Evolutionary conservation across 768 basidiomycete genomes (phyloP), one percentile per base, ranked within the genome.

Genomic region (Phylloporus arenicola): DNA sequence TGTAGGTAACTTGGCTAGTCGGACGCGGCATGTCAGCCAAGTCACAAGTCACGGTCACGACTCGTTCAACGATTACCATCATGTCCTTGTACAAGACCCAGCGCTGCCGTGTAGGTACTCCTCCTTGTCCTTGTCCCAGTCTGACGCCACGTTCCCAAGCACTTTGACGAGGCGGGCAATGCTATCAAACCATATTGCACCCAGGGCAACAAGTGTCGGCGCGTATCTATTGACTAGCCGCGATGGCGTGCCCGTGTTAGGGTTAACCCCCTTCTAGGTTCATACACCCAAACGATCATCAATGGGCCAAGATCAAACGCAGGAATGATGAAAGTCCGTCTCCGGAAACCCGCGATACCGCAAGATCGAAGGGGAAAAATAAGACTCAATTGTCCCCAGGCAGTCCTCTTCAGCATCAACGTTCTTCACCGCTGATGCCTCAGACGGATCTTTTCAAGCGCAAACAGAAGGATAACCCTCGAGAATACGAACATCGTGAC

Each of bases 201-300:
- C 31, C 72, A 79, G 53, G 79, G 79, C 25, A 67, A 66, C 38
- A 68, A 61, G 33, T 81, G 79, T 63, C 76, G 79, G 80, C 78
- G 56, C 47, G 74, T 65, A 48, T 57, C 44, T 29, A 45, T 42
- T 35, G 31, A 31, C 54, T 40, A 41, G 43, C 43, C 44, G 33
- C 33, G 48, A 56, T 45, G 22, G 54, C 40, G 6, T 45, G 29
- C 55, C 30, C 35, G 11, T 45, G 30, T 43, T 27, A 41, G 14
- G 47, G 51, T 50, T 47, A 54, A 46, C 50, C 37, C 20, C 27
- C 46, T 13, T 54, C 47, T 52, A 72, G 79, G 25, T 81, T 77
- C 54, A 70, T 80, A 33, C 79, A 81, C 53, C 79, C 79, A 27
- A 65, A 58, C 41, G 79, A 81, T 58, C 51, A 68, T 29, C 70